A percentile compares a stretch with the other conserved stretches of the same genome.
phyloP scores from a whole-genome alignment of 176 grass and related monocot species.

The Zoysia pacifica region DNA sequence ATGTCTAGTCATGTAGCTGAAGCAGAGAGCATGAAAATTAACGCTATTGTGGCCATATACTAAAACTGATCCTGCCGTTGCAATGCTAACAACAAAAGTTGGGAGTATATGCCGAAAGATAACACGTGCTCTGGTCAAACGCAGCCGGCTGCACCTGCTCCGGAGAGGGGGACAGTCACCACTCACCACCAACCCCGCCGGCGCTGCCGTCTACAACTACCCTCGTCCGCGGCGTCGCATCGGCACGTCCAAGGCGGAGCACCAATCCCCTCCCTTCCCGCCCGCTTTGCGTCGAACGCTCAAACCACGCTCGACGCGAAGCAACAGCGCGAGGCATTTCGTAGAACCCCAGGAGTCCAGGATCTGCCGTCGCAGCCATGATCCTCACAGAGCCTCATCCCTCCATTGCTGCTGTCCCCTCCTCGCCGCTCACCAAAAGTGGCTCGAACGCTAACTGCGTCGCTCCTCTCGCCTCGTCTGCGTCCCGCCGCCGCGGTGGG shows the following conservation, averaged over 20 bases:
- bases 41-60: no score
- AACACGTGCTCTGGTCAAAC: constrained; percentile 34
- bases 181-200: constrained; percentile 24
- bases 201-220: constrained; percentile 19
- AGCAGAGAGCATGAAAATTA: no score
- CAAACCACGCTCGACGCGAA: neutral
- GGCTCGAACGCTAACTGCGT: neutral
- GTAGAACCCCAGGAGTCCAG: constrained; percentile 22
- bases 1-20: no score
- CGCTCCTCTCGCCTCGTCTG: neutral
- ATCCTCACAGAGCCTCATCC: constrained; percentile 24
- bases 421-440: constrained; percentile 11
- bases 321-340: constrained; percentile 20
- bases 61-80: no score
- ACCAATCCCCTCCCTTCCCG: neutral
- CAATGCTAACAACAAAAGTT: neutral
- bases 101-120: neutral
- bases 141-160: constrained; percentile 12
- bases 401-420: neutral
- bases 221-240: neutral
- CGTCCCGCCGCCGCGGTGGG: neutral
- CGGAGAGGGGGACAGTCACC: neutral
- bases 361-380: constrained; percentile 16
- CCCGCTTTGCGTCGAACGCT: neutral
- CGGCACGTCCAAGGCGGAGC: constrained; percentile 31